Evolutionary conservation across 2,329 filamentous ascomycete species (phyloP).

Genomic region (Hawksworthiomyces lignivorus): DNA sequence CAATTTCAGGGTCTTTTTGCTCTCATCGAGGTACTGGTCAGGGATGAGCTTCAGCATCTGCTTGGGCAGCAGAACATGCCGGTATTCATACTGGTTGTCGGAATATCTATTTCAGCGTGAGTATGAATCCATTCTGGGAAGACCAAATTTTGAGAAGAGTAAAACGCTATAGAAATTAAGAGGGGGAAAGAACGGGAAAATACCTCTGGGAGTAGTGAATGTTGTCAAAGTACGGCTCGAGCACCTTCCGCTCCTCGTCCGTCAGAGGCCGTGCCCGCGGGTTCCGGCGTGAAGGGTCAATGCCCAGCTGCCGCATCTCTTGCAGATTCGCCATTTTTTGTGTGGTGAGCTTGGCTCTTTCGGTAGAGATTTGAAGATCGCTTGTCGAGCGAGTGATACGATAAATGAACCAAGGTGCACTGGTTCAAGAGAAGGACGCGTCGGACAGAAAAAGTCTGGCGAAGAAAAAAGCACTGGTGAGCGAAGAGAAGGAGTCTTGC

Average conservation of each 20-base stretch:
- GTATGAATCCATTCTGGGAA: too few species aligned
- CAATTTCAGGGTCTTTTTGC: constrained; percentile 88
- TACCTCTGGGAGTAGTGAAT: constrained; percentile 74
- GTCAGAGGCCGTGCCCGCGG: constrained; percentile 72
- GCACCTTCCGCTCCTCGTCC: constrained; percentile 70
- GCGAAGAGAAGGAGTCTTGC: too few species aligned
- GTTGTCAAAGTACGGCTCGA: constrained; percentile 86
- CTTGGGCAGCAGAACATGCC: constrained; percentile 95
- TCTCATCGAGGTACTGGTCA: constrained; percentile 55
- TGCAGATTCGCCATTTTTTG: constrained; percentile 12
- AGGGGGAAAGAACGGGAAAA: constrained; percentile 50
- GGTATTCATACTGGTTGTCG: constrained; percentile 89
- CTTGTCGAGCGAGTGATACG: too few species aligned
- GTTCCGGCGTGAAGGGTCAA: constrained; percentile 82
- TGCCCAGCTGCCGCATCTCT: constrained; percentile 39
- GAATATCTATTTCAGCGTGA: constrained; percentile 90
- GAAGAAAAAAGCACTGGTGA: too few species aligned
- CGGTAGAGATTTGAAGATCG: too few species aligned
- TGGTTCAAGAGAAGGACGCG: too few species aligned
- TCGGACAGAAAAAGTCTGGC: too few species aligned
- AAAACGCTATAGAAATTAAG: too few species aligned
- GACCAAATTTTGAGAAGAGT: too few species aligned
- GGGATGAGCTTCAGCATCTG: constrained; percentile 97
- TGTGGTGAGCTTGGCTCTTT: too few species aligned
- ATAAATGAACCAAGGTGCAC: too few species aligned